These are phyloP conservation scores for Monosporascus sp. DNA, from an alignment of 2,329 filamentous ascomycete genomes.

Conservation along the genomic window DNA sequence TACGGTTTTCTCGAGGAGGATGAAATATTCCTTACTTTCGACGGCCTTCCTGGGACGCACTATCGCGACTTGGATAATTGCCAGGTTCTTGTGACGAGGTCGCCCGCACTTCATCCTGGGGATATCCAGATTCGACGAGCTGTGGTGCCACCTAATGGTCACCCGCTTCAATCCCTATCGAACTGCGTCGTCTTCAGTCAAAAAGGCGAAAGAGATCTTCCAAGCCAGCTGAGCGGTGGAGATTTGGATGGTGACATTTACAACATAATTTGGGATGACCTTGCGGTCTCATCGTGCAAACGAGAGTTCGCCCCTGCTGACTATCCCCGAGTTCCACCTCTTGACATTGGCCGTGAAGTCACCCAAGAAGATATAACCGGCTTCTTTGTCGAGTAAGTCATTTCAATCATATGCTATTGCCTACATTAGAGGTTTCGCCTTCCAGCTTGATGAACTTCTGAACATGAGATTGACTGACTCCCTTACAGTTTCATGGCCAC, in stretches of 20 bases:
- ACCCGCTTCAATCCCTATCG: conserved; percentile 54
- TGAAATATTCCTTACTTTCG: conserved; percentile 61
- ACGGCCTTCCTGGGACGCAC: conserved; percentile 27
- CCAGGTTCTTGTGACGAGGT: conserved; percentile 63
- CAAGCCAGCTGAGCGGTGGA: conserved; percentile 72
- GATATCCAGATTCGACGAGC: conserved; percentile 66
- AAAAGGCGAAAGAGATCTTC: conserved; percentile 65
- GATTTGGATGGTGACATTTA: conserved; percentile 82
- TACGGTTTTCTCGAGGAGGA: conserved; percentile 60
- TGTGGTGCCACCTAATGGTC: conserved; percentile 52
- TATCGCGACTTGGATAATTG: conserved; percentile 30
- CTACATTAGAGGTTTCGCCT: no score
- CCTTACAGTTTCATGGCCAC: conserved; percentile 21
- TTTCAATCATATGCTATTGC: no score
- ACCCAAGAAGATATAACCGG: conserved; percentile 61
- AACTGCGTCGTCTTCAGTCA: conserved; percentile 80
- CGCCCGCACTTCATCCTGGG: conserved; percentile 74
- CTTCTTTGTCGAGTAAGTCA: conserved; percentile 62
- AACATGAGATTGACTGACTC: background rate
- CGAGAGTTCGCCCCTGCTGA: conserved; percentile 54
- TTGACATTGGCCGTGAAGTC: conserved; percentile 57
- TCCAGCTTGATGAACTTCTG: background rate
- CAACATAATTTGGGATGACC: conserved; percentile 68
- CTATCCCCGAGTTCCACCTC: conserved; percentile 55
- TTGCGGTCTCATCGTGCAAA: conserved; percentile 34